Conservation (phyloP, 2,329 filamentous ascomycete species). For the Pyrenophora tritici-repentis region DNA sequence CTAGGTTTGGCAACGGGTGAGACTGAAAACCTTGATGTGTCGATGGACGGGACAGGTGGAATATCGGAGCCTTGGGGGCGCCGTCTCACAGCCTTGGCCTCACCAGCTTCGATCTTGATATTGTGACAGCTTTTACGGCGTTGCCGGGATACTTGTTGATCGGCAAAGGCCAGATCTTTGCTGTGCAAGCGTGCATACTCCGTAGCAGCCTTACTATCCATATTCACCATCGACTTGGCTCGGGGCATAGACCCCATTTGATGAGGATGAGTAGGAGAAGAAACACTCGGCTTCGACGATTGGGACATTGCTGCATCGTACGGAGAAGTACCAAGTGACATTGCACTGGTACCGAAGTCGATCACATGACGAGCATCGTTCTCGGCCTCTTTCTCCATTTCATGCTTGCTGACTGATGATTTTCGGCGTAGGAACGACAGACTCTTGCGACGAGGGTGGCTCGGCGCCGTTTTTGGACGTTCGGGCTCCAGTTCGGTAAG, state of each 20-base stretch:
- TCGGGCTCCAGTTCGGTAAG: constrained; percentile 29
- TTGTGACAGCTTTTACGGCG: constrained; percentile 39
- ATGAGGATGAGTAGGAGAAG: constrained; percentile 42
- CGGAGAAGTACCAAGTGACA: constrained; percentile 50
- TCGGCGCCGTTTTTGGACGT: constrained; percentile 27
- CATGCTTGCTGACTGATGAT: constrained; percentile 31
- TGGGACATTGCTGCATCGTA: constrained; percentile 50
- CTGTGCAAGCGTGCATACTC: constrained; percentile 45
- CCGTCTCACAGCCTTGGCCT: constrained; percentile 24
- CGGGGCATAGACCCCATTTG: constrained; percentile 40
- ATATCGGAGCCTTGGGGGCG: constrained; percentile 27
- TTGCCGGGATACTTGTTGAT: constrained; percentile 25
- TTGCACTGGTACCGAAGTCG: constrained; percentile 49
- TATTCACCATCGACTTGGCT: constrained; percentile 39
- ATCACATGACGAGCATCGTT: constrained; percentile 21
- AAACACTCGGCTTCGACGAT: constrained; percentile 20
- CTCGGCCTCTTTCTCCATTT: constrained; percentile 8
- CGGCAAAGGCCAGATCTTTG: constrained; percentile 34
- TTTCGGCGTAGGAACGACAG: constrained; percentile 40
- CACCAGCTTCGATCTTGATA: constrained; percentile 28
- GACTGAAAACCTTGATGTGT: constrained; percentile 15
- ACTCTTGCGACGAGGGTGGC: constrained; percentile 31
- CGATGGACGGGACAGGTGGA: constrained; percentile 35
- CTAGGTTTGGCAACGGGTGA: constrained; percentile 10
- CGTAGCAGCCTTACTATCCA: constrained; percentile 44